Conservation (phyloP, 2,329 filamentous ascomycete species). For the Mariannaea elegans region DNA sequence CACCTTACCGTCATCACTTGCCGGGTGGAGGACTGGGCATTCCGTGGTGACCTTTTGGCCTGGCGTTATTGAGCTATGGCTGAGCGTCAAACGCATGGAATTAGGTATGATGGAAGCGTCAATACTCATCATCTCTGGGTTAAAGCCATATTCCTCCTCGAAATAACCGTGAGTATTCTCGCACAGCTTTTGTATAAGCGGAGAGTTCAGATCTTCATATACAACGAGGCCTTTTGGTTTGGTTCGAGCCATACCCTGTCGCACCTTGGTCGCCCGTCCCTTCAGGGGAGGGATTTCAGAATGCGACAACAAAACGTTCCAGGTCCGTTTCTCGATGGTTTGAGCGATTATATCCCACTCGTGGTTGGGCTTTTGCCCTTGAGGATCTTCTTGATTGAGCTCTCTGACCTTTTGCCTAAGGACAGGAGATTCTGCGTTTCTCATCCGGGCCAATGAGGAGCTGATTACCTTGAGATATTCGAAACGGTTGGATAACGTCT, state of each 20-base stretch:
- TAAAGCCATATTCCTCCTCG: background rate
- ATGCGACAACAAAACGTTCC: slow-evolving; percentile 37
- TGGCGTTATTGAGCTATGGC: too few species aligned
- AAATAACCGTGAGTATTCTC: too few species aligned
- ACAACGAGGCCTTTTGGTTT: background rate
- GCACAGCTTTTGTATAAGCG: too few species aligned
- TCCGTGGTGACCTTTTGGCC: too few species aligned
- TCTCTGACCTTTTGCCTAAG: slow-evolving; percentile 42
- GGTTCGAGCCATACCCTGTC: background rate
- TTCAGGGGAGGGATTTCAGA: slow-evolving; percentile 19
- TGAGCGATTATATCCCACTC: background rate
- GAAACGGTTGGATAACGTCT: slow-evolving; percentile 41
- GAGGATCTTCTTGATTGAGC: background rate
- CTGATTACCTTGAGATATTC: slow-evolving; percentile 41
- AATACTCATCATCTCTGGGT: too few species aligned
- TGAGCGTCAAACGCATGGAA: too few species aligned
- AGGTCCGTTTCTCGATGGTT: slow-evolving; percentile 32
- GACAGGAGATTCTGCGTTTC: slow-evolving; percentile 45
- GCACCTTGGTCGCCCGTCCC: slow-evolving; percentile 4
- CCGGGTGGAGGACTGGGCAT: too few species aligned
- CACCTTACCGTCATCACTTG: too few species aligned
- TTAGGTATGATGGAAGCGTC: too few species aligned
- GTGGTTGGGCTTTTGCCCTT: too few species aligned
- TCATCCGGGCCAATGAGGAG: slow-evolving; percentile 45
- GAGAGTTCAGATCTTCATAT: background rate